phyloP scores from a whole-genome alignment of 116 monocot species.

The Thalassia testudinum region DNA sequence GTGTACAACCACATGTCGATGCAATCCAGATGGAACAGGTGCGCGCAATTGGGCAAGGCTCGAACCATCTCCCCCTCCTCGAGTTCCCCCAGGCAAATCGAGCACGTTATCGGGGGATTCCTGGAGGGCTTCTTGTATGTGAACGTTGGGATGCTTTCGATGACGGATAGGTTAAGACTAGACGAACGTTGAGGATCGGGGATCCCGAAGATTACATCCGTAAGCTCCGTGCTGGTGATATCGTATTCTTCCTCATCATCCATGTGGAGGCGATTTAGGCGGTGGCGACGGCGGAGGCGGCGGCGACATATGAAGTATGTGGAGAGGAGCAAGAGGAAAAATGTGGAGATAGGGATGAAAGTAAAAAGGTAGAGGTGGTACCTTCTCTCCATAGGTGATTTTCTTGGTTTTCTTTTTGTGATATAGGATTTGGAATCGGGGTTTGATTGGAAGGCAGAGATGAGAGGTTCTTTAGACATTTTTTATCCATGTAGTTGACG shows the following conservation, averaged over 20 bases:
- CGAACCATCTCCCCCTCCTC: slow-evolving; percentile 10
- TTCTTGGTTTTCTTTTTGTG: too few relatives aligned
- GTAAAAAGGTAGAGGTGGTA: too few relatives aligned
- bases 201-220: not conserved
- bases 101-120: slow-evolving; percentile 5
- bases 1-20: slow-evolving; percentile 16
- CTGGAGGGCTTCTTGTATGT: slow-evolving; percentile 1
- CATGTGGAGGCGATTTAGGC: not conserved
- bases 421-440: too few relatives aligned
- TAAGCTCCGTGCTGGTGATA: not conserved
- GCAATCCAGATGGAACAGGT: slow-evolving; percentile 16
- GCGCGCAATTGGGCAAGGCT: slow-evolving; percentile 7
- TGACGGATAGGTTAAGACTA: not conserved
- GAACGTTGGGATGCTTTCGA: not conserved
- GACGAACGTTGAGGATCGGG: not conserved
- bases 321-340: not conserved
- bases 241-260: not conserved
- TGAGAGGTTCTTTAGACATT: too few relatives aligned
- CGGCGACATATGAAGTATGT: too few relatives aligned
- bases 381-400: too few relatives aligned
- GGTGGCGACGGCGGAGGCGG: not conserved
- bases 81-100: slow-evolving; percentile 11
- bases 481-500: too few relatives aligned
- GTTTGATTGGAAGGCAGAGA: too few relatives aligned
- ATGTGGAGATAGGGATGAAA: not conserved